These are phyloP conservation scores for Cryoendolithus antarcticus DNA, from an alignment of 2,329 filamentous ascomycete species.

Conservation along the genomic window DNA sequence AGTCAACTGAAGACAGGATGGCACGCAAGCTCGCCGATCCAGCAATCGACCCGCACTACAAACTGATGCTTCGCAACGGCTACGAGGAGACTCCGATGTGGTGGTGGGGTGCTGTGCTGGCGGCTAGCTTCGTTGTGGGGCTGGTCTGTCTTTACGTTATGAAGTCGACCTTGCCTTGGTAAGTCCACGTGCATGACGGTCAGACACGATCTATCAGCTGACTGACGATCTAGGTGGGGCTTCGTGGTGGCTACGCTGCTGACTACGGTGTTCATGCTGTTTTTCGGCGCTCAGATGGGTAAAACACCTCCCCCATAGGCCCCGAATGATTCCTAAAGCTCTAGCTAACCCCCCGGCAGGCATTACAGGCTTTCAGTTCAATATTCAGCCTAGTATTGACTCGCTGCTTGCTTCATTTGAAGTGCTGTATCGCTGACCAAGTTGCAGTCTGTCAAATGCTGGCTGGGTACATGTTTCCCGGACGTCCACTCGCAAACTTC, in stretches of 20 bases:
- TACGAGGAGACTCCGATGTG: slow-evolving; percentile 21
- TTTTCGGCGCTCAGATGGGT: slow-evolving; percentile 18
- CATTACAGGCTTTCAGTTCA: slow-evolving; percentile 28
- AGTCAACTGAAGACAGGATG: slow-evolving; percentile 13
- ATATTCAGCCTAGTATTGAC: slow-evolving; percentile 18
- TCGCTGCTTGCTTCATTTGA: no score
- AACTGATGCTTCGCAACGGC: slow-evolving; percentile 18
- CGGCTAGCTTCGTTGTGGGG: slow-evolving; percentile 13
- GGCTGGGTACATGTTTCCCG: slow-evolving; percentile 35
- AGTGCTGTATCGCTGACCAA: no score
- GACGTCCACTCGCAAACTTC: slow-evolving; percentile 24
- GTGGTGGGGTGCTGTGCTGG: slow-evolving; percentile 19
- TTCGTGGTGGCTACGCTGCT: slow-evolving; percentile 18
- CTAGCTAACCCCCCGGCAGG: neutral
- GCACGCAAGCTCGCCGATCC: slow-evolving; percentile 14
- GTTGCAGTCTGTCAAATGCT: slow-evolving; percentile 33
- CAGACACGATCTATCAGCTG: no score
- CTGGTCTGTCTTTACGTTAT: slow-evolving; percentile 17
- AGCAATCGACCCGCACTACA: slow-evolving; percentile 21
- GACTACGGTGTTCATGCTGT: slow-evolving; percentile 23
- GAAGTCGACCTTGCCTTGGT: slow-evolving; percentile 8
- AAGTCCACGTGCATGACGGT: no score
- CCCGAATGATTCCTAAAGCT: no score
- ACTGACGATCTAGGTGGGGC: slow-evolving; percentile 15
- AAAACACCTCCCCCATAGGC: slow-evolving; percentile 17